These are phyloP conservation scores for Cucurbita maxima DNA, from an alignment of 306 rosid species.

Conservation along the genomic window DNA sequence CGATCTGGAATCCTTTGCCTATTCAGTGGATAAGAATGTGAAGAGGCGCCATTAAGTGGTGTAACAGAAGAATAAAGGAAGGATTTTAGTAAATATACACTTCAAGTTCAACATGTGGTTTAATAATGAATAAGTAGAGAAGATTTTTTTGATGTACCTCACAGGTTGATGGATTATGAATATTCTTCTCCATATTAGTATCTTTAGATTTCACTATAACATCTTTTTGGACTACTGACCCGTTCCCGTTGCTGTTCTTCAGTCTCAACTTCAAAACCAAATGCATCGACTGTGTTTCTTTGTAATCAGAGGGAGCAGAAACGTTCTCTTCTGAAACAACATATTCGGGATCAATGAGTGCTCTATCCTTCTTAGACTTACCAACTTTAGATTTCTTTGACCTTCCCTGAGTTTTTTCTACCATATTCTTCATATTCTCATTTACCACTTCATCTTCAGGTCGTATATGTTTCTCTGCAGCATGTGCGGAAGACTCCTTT, in stretches of 20 bases:
- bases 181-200: background rate
- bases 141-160: background rate
- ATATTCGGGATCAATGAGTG: slow-evolving; percentile 17
- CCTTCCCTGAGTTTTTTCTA: background rate
- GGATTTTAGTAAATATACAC: background rate
- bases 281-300: slow-evolving; percentile 10
- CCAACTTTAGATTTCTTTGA: background rate
- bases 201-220: slow-evolving; percentile 17
- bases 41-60: background rate
- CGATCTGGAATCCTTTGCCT: slow-evolving; percentile 15
- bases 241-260: slow-evolving; percentile 16
- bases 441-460: slow-evolving; percentile 8
- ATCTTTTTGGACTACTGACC: slow-evolving; percentile 14
- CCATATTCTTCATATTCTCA: background rate
- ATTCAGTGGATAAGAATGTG: background rate
- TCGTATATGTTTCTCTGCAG: slow-evolving; percentile 17
- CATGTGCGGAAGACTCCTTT: slow-evolving; percentile 16
- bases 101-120: background rate
- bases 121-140: background rate
- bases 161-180: slow-evolving; percentile 23
- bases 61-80: background rate
- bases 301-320: slow-evolving; percentile 10
- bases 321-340: background rate
- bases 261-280: slow-evolving; percentile 16
- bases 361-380: background rate